These are phyloP conservation scores for Arthrobotrys entomopaga DNA, from an alignment of 2,329 filamentous ascomycete genomes.

Conservation along the genomic window DNA sequence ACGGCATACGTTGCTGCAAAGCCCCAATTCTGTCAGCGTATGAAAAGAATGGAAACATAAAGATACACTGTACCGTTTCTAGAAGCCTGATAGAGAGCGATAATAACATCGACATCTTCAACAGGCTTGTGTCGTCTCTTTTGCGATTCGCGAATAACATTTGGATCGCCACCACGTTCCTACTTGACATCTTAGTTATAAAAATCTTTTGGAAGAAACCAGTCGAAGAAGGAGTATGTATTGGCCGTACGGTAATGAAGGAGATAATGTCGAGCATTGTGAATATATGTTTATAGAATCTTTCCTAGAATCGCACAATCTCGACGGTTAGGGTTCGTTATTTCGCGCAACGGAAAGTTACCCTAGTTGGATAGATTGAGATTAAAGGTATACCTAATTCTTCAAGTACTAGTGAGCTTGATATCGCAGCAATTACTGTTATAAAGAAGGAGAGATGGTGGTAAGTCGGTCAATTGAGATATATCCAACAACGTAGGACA, in stretches of 20 bases:
- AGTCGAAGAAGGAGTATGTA: neutral
- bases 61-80: constrained; percentile 56
- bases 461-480: too few species aligned
- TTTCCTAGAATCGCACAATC: neutral
- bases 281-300: neutral
- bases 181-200: constrained; percentile 58
- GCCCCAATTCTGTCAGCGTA: constrained; percentile 31
- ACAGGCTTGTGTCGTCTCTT: constrained; percentile 81
- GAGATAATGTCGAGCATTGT: constrained; percentile 79
- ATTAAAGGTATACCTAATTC: constrained; percentile 2
- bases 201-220: constrained; percentile 64
- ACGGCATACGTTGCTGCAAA: constrained; percentile 75
- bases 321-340: neutral
- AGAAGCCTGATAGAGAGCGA: constrained; percentile 80
- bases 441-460: constrained; percentile 1
- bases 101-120: constrained; percentile 89
- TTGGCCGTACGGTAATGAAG: constrained; percentile 69
- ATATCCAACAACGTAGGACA: too few species aligned
- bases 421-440: neutral
- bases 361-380: neutral
- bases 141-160: constrained; percentile 92
- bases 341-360: constrained; percentile 14
- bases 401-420: too few species aligned
- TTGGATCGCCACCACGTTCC: constrained; percentile 89
- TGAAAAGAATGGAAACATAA: neutral